phyloP scores from a whole-genome alignment of 129 eudicot genomes.

The Kitagawia praeruptora region DNA sequence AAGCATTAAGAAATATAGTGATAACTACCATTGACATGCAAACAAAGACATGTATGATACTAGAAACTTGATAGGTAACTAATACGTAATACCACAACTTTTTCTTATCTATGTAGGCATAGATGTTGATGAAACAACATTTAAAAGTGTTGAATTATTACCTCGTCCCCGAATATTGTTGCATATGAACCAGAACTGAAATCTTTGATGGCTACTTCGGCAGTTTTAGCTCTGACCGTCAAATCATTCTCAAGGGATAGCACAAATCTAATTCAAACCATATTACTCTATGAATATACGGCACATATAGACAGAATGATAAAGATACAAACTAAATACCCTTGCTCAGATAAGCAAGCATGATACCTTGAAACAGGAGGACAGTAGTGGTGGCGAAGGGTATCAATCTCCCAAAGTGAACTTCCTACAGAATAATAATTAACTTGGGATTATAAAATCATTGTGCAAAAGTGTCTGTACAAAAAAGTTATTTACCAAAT shows the following conservation, averaged over 20 bases:
- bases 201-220: conserved; percentile 70
- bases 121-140: not conserved
- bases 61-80: not conserved
- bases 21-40: not conserved
- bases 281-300: not conserved
- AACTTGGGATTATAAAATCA: not conserved
- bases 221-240: conserved; percentile 68
- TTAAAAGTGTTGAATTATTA: conserved; percentile 14
- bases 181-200: conserved; percentile 91
- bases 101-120: not conserved
- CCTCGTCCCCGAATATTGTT: conserved; percentile 85
- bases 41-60: not conserved
- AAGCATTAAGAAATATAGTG: not conserved
- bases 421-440: conserved; percentile 42
- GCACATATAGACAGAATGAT: not conserved
- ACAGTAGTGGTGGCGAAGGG: conserved; percentile 86
- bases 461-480: not conserved
- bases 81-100: not conserved
- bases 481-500: not conserved
- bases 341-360: not conserved
- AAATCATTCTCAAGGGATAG: conserved; percentile 84
- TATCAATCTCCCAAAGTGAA: conserved; percentile 91
- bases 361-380: conserved; percentile 79
- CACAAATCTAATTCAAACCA: conserved; percentile 48
- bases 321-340: not conserved